These are phyloP conservation scores for Alliaria petiolata DNA, from an alignment of 345 rosid genomes.

Conservation along the genomic window DNA sequence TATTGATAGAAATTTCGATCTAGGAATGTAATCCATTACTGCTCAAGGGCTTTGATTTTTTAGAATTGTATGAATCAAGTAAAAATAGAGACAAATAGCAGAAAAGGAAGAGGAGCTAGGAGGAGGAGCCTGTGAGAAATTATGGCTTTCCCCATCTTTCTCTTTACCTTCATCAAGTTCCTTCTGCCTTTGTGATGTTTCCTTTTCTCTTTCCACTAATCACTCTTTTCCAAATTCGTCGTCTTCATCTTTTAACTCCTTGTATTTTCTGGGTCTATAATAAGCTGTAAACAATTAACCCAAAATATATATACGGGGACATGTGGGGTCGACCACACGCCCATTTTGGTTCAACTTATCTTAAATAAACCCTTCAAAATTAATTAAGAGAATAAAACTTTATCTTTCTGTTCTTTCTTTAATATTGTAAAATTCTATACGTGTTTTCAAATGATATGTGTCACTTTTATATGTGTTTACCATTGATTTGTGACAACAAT, in stretches of 20 bases:
- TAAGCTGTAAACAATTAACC: no score
- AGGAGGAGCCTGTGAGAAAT: slow-evolving; percentile 6
- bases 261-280: background rate
- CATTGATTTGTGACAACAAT: background rate
- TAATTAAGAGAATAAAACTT: background rate
- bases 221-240: background rate
- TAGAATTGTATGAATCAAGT: background rate
- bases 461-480: background rate
- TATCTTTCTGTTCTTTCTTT: background rate
- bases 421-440: background rate
- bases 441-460: background rate
- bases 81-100: background rate
- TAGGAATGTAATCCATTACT: background rate
- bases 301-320: background rate
- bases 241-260: background rate
- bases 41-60: background rate
- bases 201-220: background rate
- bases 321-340: slow-evolving; percentile 34
- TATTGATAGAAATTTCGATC: background rate
- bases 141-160: background rate
- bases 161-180: background rate
- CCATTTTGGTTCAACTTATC: background rate
- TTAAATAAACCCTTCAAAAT: no score
- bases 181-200: background rate
- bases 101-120: background rate